A percentile compares a stretch with the other conserved stretches of the same genome.
phyloP scores from a whole-genome alignment of 2,329 filamentous ascomycete genomes.

The Trichoderma aggressivum region DNA sequence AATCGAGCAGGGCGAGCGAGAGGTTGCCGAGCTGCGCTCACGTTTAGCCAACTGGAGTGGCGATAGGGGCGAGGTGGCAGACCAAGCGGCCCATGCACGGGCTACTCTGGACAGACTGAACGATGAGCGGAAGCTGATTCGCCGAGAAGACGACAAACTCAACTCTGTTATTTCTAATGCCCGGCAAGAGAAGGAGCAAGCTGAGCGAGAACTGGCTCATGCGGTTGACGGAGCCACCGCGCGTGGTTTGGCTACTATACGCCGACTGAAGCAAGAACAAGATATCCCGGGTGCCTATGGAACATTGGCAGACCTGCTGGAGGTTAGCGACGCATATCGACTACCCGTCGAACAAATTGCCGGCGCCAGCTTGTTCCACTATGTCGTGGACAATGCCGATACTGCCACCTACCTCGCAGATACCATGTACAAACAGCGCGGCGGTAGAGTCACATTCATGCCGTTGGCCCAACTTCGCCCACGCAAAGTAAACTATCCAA shows the following conservation, averaged over 20 bases:
- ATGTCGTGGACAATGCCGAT: conserved; percentile 87
- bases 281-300: conserved; percentile 86
- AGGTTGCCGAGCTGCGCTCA: conserved; percentile 66
- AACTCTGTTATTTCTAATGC: conserved; percentile 73
- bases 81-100: conserved; percentile 72
- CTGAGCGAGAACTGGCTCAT: conserved; percentile 73
- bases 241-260: conserved; percentile 80
- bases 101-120: conserved; percentile 74
- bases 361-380: conserved; percentile 90
- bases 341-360: conserved; percentile 91
- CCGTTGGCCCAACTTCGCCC: conserved; percentile 78
- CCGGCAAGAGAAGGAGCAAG: conserved; percentile 70
- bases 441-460: conserved; percentile 91
- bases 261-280: conserved; percentile 74
- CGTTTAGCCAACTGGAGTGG: conserved; percentile 76
- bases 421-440: conserved; percentile 71
- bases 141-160: conserved; percentile 84
- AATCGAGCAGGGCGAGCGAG: conserved; percentile 68
- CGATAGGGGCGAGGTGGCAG: conserved; percentile 67
- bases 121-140: conserved; percentile 83
- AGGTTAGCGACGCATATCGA: conserved; percentile 79
- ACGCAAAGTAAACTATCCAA: conserved; percentile 71
- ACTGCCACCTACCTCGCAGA: conserved; percentile 82
- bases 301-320: conserved; percentile 87
- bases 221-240: conserved; percentile 89